These are phyloP conservation scores for Sugiyamaella grinbergsii DNA, from an alignment of 1,139 yeast species.

Conservation along the genomic window DNA sequence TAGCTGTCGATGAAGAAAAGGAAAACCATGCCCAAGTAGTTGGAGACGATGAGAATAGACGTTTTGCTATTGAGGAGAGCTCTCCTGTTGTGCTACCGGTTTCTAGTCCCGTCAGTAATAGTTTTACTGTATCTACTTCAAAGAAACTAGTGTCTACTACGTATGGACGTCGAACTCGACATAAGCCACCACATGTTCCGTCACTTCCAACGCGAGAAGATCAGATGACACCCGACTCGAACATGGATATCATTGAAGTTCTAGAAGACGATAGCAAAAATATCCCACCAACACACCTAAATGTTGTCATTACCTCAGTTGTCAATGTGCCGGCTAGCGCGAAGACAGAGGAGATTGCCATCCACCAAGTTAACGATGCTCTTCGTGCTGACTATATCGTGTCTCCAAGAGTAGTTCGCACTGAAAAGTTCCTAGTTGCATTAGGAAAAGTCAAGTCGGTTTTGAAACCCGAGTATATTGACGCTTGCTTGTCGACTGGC, in stretches of 20 bases:
- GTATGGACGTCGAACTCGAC: neutral
- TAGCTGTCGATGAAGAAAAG: neutral
- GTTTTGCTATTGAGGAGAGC: too few relatives aligned
- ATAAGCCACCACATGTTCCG: neutral
- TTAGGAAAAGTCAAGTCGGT: conserved; percentile 48
- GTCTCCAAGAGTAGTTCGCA: conserved; percentile 78
- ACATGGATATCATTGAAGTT: neutral
- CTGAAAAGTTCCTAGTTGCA: conserved; percentile 74
- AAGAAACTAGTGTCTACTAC: neutral
- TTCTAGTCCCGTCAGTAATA: too few relatives aligned
- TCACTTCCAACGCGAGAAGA: conserved; percentile 8
- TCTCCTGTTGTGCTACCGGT: too few relatives aligned
- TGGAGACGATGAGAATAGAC: neutral
- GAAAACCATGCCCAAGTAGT: neutral
- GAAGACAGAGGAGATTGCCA: conserved; percentile 31
- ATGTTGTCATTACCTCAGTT: conserved; percentile 30
- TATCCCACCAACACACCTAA: conserved; percentile 27
- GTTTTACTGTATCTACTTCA: too few relatives aligned
- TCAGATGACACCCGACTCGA: conserved; percentile 2
- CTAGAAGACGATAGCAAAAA: conserved; percentile 14
- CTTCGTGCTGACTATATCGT: conserved; percentile 44
- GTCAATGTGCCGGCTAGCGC: neutral
- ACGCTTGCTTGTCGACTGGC: conserved; percentile 30
- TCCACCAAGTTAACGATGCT: conserved; percentile 39
- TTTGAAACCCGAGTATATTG: conserved; percentile 39